Base-by-base conservation (phyloP, 352 stramenopile genomes). In the Phytophthora fragariae region DNA sequence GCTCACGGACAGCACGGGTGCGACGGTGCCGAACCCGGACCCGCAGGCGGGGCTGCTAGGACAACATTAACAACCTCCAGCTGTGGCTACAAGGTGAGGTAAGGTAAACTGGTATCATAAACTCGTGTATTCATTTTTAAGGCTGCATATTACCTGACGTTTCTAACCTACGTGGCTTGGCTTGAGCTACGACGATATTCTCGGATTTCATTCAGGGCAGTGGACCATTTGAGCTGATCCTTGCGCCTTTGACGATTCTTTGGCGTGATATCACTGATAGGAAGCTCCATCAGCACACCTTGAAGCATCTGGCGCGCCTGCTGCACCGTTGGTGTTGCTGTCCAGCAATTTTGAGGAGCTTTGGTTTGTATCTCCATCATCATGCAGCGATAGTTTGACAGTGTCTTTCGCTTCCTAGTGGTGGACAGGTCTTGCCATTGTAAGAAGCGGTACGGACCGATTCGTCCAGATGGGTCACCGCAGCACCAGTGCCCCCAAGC, bases 321-420 rank as follows among this genome's bases (percentile, higher is more conserved):
- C 9, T 1, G 1, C 2, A 66, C 14, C 7, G 49, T 66, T 10
- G 47, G 49, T 0, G 10, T 19, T 17, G 37, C 33, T 15, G 29
- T 59, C 59, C 59, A 66, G 35, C 1, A 41, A 59, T 4, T 21
- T 5, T 39, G 39, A 9, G 15, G 7, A 15, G 39, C 58, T 49
- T 41, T 50, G 3, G 17, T 53, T 52, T 66, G 59, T 15, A 66
- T 39, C 46, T 66, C 59, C 29, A 53, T 59, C 59, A 66, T 59
- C 59, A 66, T 66, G n/a, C 59, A 58, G 3, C 59, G 31, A 19
- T 66, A 58, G 27, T 21, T 21, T 66, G 49, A 41, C 9, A 63
- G 17, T 44, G 19, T 4, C 33, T 63, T 63, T 21, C 56, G 56
- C 14, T 62, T 62, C 37, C 37, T 62, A 15, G 21, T 44, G 6